Evolutionary conservation across 805 yeast genomes (phyloP), one percentile per base, ranked within the genome.

Genomic region (Candida manassasensis): DNA sequence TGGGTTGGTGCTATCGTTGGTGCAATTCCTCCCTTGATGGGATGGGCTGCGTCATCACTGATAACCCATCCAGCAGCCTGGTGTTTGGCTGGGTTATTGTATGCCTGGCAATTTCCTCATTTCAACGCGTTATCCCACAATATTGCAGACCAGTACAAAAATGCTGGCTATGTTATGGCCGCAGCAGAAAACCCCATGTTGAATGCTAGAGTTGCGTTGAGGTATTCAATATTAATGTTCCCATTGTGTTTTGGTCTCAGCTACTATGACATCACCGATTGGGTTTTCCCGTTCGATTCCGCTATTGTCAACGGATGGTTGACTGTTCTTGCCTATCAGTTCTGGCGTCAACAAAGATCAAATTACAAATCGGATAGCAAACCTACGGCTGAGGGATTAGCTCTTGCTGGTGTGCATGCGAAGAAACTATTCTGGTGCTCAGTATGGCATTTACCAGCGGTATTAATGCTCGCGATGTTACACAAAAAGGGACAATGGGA

Each of bases 1-100:
- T 93, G 98, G 98, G 93, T 93, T 3, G 98, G 98, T 13, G 98
- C 98, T 0, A 57, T 93, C n/a, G 98, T 93, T 3, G 98, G 98
- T 3, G 98, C 97, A 0, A 84, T 93, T 31, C 98, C 98, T 0
- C 98, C 98, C 14, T 70, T 93, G 34, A 93, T 93, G 98, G 98
- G 98, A 2, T 93, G 98, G 98, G 96, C 96, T 2, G 70, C 71
- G 1, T 84, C 96, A 9, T 77, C 86, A 3, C 75, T 88, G 1
- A 61, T 89, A 24, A 46, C 72, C 3, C 85, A 87, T 43, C 96
- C 97, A 0, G 97, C 93, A 6, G 94, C 95, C 3, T 90, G 97
- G 97, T 79, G 89, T 52, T 65, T 93, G 16, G 97, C 97, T 1
- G 86, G 83, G 0, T 63, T 93, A 35, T 63, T 93, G 26, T 93